Evolutionary conservation across 306 rosid species (phyloP).

Genomic region (Begonia masoniana): DNA sequence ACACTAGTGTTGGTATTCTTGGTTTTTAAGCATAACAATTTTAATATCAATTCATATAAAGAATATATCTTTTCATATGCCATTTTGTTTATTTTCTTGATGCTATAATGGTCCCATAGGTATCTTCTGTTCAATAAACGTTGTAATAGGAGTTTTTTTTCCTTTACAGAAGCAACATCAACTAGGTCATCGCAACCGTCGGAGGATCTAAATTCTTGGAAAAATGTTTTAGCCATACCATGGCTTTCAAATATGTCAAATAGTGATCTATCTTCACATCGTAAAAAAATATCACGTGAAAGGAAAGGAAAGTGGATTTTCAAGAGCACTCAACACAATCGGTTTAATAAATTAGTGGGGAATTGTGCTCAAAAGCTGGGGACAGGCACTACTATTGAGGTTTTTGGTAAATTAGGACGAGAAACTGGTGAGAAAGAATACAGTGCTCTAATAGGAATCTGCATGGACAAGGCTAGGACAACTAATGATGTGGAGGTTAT

Average conservation of each 20-base stretch:
- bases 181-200: slow-evolving; percentile 12
- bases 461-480: slow-evolving; percentile 45
- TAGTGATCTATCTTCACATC: slow-evolving; percentile 10
- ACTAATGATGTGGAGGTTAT: slow-evolving; percentile 31
- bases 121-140: background rate
- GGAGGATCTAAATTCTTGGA: slow-evolving; percentile 16
- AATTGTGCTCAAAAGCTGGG: slow-evolving; percentile 43
- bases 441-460: slow-evolving; percentile 33
- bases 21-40: too few relatives aligned
- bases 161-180: slow-evolving; percentile 24
- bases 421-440: slow-evolving; percentile 43
- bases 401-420: slow-evolving; percentile 49
- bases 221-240: slow-evolving; percentile 20
- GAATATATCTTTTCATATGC: too few relatives aligned
- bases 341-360: slow-evolving; percentile 26
- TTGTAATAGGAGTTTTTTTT: slow-evolving; percentile 1
- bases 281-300: slow-evolving; percentile 33
- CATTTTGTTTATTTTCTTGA: too few relatives aligned
- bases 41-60: too few relatives aligned
- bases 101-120: background rate
- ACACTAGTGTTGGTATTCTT: background rate
- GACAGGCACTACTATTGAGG: slow-evolving; percentile 20
- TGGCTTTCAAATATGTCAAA: slow-evolving; percentile 23
- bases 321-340: slow-evolving; percentile 22
- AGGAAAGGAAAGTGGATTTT: slow-evolving; percentile 42